Evolutionary conservation across 192 early-diverging fungal species (phyloP), one percentile per base, ranked within the genome.

Genomic region (Umbelopsis sp.): DNA sequence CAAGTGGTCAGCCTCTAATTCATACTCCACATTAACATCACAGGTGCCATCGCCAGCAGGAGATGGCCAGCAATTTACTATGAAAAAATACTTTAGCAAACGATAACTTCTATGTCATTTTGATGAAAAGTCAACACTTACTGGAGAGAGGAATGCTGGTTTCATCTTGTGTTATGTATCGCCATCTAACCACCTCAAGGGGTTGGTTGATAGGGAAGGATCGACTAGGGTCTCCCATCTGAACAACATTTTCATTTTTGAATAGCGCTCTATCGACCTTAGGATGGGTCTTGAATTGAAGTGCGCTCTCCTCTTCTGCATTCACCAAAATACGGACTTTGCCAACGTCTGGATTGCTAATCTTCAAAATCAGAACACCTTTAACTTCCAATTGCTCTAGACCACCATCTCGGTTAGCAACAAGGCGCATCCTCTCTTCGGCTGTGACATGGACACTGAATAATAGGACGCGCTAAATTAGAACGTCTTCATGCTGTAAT

Each of bases 31-130:
- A 71, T 95, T 99, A 25, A 99, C 97, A 79, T 97, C 96, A 51
- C 90, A 90, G 1, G 89, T 86, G 4, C 97, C 96, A 77, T 84
- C 90, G 53, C 90, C 95, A 31, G 90, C 86, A 32, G 93, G 95
- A 21, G 95, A 92, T 24, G 97, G 96, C 97, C 97, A 99, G 85
- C 97, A 99, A 83, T 95, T 99, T 79, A 98, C 91, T 92, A 74
- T 51, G 31, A 49, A 24, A 12, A 43, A 24, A 68, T 31, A n/a
- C n/a, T 56, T 59, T 49, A 59, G 43, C 41, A 74, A 20, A 12
- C 8, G 8, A 1, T 66, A 32, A n/a, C n/a, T n/a, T n/a, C n/a
- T 20, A 44, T n/a, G 25, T 38, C 14, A 4, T 31, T 17, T 16
- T 8, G 31, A 22, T 25, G 22, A 1, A 53, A 34, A 22, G 65